Evolutionary conservation across 345 rosid genomes (phyloP).

Genomic region (Pistacia integerrima): DNA sequence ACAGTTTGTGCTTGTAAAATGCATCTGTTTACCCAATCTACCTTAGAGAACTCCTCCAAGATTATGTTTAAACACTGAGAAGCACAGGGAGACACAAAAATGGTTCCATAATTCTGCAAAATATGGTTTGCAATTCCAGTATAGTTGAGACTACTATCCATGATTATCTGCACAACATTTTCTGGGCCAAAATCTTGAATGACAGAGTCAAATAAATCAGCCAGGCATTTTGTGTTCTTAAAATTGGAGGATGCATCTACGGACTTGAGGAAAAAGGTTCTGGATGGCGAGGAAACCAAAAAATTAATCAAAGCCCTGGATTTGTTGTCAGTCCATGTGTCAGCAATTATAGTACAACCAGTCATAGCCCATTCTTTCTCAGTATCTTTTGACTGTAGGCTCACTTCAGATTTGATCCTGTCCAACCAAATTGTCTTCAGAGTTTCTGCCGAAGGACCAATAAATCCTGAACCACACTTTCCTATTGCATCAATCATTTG

Average conservation of each 20-base stretch:
- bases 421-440: slow-evolving; percentile 67
- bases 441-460: slow-evolving; percentile 55
- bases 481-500: slow-evolving; percentile 72
- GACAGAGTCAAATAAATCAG: slow-evolving; percentile 75
- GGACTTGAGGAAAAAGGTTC: slow-evolving; percentile 77
- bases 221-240: slow-evolving; percentile 69
- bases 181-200: slow-evolving; percentile 80
- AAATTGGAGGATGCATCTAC: slow-evolving; percentile 81
- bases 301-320: slow-evolving; percentile 82
- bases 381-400: slow-evolving; percentile 49
- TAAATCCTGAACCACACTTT: slow-evolving; percentile 57
- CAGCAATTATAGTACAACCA: slow-evolving; percentile 79
- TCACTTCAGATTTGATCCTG: slow-evolving; percentile 62
- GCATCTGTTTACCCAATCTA: slow-evolving; percentile 87
- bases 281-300: slow-evolving; percentile 79
- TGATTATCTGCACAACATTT: slow-evolving; percentile 81
- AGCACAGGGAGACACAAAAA: slow-evolving; percentile 85
- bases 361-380: slow-evolving; percentile 87
- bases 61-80: slow-evolving; percentile 80
- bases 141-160: slow-evolving; percentile 68
- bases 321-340: slow-evolving; percentile 85
- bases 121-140: slow-evolving; percentile 72
- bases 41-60: slow-evolving; percentile 83
- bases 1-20: slow-evolving; percentile 70
- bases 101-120: slow-evolving; percentile 66